Evolutionary conservation across 2,329 filamentous ascomycete species (phyloP), one percentile per base, ranked within the genome.

Genomic region (Aspergillus brunneoviolaceus): DNA sequence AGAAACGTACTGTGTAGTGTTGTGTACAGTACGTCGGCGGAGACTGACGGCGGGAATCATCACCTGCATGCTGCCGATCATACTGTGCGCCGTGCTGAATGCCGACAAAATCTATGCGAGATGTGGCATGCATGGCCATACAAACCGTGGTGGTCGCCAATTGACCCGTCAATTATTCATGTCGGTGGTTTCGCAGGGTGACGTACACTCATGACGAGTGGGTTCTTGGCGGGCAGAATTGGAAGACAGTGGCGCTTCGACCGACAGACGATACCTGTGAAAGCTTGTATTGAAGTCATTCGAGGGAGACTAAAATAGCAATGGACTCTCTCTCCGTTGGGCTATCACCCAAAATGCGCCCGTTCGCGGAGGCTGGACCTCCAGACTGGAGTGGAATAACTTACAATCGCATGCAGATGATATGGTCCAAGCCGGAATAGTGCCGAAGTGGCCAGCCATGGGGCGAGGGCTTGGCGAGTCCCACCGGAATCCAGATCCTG

Each of bases 161-260:
- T 19, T 55, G 53, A 55, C 53, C 53, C 42, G 53, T 49, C 53
- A 11, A 49, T 29, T 47, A 6, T 48, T 47, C 25, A 55, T 55
- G 21, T 47, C 23, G 52, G 45, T 47, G 21, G 19, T 29, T 19
- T 55, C n/a, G 25, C 19, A 48, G 52, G 53, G 27, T 55, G 53
- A 55, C 53, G 53, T 55, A 55, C 53, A 33, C 53, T 52, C 42
- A 31, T 55, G 53, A 55, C 53, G 53, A 55, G 53, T 48, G 53
- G 42, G 42, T 55, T 55, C 53, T 55, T 55, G 53, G 53, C 53
- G 14, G 27, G 31, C 21, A 25, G 45, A 49, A 42, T 23, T 31
- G 23, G 10, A 12, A 47, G 23, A 21, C 45, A 19, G 31, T 47
- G 39, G n/a, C 16, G 11, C 25, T 1, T 16, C 5, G 3, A 6